These are phyloP conservation scores for Naganishia onofrii DNA, from an alignment of 768 basidiomycete genomes.

Conservation along the genomic window DNA sequence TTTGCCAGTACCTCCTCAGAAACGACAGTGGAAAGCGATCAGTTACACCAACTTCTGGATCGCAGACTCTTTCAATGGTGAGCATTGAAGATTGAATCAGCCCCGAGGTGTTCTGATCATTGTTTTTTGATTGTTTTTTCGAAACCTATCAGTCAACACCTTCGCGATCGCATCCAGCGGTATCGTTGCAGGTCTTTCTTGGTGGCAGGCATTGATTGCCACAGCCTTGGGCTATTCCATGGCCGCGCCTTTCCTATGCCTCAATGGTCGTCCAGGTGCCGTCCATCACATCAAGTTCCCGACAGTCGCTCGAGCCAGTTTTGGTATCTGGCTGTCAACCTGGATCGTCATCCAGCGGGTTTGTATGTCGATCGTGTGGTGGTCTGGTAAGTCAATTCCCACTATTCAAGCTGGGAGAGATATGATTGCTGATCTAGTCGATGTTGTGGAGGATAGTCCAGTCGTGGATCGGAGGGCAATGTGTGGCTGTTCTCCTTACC, in stretches of 20 bases:
- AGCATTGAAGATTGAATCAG: not conserved
- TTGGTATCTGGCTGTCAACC: constrained; percentile 71
- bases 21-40: constrained; percentile 65
- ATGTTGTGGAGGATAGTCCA: constrained; percentile 51
- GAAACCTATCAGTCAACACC: constrained; percentile 36
- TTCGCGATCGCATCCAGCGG: constrained; percentile 52
- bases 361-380: constrained; percentile 32
- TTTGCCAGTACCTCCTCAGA: constrained; percentile 63
- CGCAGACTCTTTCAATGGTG: constrained; percentile 28
- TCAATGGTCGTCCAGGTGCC: constrained; percentile 75
- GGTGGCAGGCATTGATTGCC: constrained; percentile 82
- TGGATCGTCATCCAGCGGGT: constrained; percentile 67
- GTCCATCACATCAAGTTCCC: constrained; percentile 66
- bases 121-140: constrained; percentile 53
- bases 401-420: constrained; percentile 19
- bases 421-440: constrained; percentile 38
- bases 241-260: constrained; percentile 68
- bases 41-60: constrained; percentile 67
- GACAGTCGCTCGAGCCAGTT: constrained; percentile 60
- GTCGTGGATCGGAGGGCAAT: constrained; percentile 75
- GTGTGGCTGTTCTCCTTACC: constrained; percentile 69
- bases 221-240: constrained; percentile 58
- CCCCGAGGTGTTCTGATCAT: constrained; percentile 33
- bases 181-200: constrained; percentile 57
- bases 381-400: constrained; percentile 17